Conservation (phyloP, 2,329 filamentous ascomycete genomes). For the Sporothrix curviconia region DNA sequence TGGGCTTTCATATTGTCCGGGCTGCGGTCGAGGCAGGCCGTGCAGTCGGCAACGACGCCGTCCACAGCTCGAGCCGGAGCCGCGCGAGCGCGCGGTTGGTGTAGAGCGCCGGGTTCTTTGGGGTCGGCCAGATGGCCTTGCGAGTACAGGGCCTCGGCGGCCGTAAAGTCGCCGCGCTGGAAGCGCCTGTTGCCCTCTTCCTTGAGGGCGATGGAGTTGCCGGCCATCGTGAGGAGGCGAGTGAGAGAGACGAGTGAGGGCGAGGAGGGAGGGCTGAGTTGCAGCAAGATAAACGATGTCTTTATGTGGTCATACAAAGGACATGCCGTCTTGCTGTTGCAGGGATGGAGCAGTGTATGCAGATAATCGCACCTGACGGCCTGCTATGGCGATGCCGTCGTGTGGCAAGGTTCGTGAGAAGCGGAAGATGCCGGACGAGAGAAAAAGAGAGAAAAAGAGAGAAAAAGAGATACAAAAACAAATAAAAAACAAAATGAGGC, state of each 20-base stretch:
- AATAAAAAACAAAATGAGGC: no score
- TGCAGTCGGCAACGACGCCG: slow-evolving; percentile 69
- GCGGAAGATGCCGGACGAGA: background rate
- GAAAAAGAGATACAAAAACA: background rate
- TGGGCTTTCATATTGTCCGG: slow-evolving; percentile 69
- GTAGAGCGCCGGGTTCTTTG: slow-evolving; percentile 70
- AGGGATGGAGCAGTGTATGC: no score
- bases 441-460: background rate
- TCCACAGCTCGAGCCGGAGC: slow-evolving; percentile 67
- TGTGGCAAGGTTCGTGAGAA: no score
- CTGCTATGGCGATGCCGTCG: no score
- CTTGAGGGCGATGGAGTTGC: slow-evolving; percentile 40
- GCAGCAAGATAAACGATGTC: background rate
- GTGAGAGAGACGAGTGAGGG: background rate
- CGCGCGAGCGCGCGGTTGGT: slow-evolving; percentile 85
- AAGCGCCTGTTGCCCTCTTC: slow-evolving; percentile 60
- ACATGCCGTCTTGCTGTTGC: no score
- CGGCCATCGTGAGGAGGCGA: slow-evolving; percentile 8
- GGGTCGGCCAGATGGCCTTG: slow-evolving; percentile 76
- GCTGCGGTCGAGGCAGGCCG: slow-evolving; percentile 63
- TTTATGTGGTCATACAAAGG: background rate
- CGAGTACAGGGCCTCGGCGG: slow-evolving; percentile 64
- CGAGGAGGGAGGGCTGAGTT: background rate
- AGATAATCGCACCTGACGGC: no score
- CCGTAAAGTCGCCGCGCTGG: slow-evolving; percentile 55